phyloP scores from a whole-genome alignment of 1,139 yeast genomes.

The Yamadazyma atlantica region DNA sequence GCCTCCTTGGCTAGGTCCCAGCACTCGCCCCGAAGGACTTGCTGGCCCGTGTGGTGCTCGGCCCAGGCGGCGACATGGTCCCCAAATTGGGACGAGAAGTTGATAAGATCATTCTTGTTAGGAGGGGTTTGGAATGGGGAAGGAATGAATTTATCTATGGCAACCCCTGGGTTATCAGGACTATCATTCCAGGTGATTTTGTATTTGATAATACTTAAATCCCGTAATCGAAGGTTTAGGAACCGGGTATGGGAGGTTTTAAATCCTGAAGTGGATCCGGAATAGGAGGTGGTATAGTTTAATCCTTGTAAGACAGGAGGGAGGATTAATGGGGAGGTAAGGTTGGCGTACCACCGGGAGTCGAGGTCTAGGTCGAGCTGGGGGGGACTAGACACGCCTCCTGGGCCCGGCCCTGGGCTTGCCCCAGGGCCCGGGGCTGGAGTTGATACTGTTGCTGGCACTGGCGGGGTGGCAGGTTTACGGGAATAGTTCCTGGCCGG shows the following conservation, averaged over 20 bases:
- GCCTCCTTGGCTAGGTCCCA: slow-evolving; percentile 77
- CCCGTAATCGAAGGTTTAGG: slow-evolving; percentile 45
- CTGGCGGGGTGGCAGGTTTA: no score
- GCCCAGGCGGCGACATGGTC: slow-evolving; percentile 64
- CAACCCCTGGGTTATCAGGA: slow-evolving; percentile 21
- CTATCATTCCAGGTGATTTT: slow-evolving; percentile 46
- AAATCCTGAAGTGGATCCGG: slow-evolving; percentile 13
- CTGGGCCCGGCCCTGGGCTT: no score
- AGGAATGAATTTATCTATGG: slow-evolving; percentile 42
- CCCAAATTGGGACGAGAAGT: slow-evolving; percentile 45
- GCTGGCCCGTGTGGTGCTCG: slow-evolving; percentile 52
- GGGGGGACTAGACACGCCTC: no score
- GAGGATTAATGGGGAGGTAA: slow-evolving; percentile 19
- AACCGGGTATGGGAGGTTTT: slow-evolving; percentile 20
- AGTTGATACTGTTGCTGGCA: not conserved
- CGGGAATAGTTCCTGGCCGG: slow-evolving; percentile 34
- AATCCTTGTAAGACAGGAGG: slow-evolving; percentile 40
- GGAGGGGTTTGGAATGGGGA: slow-evolving; percentile 48
- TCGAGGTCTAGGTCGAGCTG: slow-evolving; percentile 40
- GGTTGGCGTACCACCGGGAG: slow-evolving; percentile 46
- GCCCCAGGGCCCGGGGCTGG: slow-evolving; percentile 25
- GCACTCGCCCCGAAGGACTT: slow-evolving; percentile 73
- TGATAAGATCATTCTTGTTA: slow-evolving; percentile 35
- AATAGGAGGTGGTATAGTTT: slow-evolving; percentile 32
- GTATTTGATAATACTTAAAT: slow-evolving; percentile 49